Conservation (phyloP, 768 basidiomycete genomes). For the Termitomyces sp. region DNA sequence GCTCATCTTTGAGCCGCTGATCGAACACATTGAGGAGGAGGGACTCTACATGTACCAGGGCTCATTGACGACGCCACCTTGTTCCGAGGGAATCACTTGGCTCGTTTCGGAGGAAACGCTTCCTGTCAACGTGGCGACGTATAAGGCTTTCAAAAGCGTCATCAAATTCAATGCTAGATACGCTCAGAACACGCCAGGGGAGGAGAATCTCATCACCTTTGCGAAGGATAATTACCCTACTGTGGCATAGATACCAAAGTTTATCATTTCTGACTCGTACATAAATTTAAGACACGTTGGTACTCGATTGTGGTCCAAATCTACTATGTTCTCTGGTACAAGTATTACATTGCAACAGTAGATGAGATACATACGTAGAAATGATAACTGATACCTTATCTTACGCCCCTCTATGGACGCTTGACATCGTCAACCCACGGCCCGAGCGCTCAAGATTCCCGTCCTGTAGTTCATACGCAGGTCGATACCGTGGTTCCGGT, state of each 20-base stretch:
- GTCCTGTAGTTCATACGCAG: constrained; percentile 79
- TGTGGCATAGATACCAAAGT: not conserved
- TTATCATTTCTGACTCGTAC: not conserved
- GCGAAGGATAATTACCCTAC: not conserved
- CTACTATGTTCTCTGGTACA: not conserved
- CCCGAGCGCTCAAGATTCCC: constrained; percentile 71
- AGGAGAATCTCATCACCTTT: constrained; percentile 5
- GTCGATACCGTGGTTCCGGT: constrained; percentile 45
- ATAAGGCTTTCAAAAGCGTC: constrained; percentile 3
- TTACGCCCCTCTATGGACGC: not conserved
- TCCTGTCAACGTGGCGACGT: constrained; percentile 1
- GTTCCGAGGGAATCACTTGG: constrained; percentile 6
- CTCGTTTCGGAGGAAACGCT: constrained; percentile 1
- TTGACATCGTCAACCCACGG: constrained; percentile 28
- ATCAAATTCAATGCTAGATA: constrained; percentile 11
- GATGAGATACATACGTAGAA: not conserved
- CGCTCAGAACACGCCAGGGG: constrained; percentile 5
- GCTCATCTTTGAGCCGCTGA: not conserved
- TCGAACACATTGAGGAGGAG: not conserved
- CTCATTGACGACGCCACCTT: constrained; percentile 12
- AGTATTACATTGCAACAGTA: not conserved
- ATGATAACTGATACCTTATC: not conserved
- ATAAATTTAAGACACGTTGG: not conserved
- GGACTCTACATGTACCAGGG: constrained; percentile 5
- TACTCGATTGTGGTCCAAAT: not conserved